Conservation (phyloP, 352 stramenopile genomes). For the Globisporangium solare region DNA sequence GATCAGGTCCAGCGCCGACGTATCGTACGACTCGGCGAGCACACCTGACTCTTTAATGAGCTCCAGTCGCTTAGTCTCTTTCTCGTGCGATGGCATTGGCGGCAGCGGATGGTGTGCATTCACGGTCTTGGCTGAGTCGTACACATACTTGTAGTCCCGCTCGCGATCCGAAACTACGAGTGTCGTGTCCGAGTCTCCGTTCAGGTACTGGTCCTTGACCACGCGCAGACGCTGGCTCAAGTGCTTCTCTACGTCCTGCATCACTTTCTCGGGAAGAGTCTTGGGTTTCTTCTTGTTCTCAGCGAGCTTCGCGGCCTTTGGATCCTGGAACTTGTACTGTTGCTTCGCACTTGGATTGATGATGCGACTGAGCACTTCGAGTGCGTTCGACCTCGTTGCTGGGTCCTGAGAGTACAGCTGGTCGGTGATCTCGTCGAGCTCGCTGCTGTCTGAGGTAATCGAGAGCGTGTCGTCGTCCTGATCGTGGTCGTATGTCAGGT, state of each 20-base stretch:
- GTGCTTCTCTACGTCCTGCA: no score
- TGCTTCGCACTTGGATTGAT: conserved; percentile 19
- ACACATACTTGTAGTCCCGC: conserved; percentile 47
- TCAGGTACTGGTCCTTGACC: no score
- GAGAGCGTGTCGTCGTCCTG: conserved; percentile 21
- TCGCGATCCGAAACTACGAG: no score
- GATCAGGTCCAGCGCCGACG: conserved; percentile 43
- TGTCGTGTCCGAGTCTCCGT: no score
- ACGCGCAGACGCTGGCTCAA: no score
- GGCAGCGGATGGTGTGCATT: conserved; percentile 41
- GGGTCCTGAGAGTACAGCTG: conserved; percentile 40
- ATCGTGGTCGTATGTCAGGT: no score
- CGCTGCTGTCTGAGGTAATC: conserved; percentile 20
- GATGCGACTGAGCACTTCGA: conserved; percentile 44
- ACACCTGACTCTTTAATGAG: conserved; percentile 44
- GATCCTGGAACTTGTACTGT: conserved; percentile 8
- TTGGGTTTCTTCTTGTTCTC: background rate
- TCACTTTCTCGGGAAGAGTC: no score
- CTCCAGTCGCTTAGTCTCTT: conserved; percentile 37
- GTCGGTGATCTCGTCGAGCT: conserved; percentile 24
- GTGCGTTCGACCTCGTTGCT: conserved; percentile 24
- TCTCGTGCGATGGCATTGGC: conserved; percentile 28
- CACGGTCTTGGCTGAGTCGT: conserved; percentile 26
- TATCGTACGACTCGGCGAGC: conserved; percentile 37
- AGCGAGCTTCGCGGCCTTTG: conserved; percentile 1